These are phyloP conservation scores for Suhomyces panamericanus DNA, from an alignment of 1,139 yeast genomes.

Conservation along the genomic window DNA sequence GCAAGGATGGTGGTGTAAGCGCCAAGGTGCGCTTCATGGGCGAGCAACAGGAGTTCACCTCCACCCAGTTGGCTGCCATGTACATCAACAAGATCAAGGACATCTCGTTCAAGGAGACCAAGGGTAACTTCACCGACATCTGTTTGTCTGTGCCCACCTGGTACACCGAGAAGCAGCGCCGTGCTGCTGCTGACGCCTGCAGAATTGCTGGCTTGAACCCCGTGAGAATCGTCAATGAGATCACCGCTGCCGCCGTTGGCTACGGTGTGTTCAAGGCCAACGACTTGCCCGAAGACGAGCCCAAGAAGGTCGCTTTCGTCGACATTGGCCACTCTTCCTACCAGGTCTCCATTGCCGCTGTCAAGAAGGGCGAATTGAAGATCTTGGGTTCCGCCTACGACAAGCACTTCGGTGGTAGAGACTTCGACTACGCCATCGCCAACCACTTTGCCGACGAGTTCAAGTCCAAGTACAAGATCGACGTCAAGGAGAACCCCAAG, in stretches of 20 bases:
- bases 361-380: conserved; percentile 95
- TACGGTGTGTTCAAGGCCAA: conserved; percentile 98
- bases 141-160: conserved; percentile 95
- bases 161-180: conserved; percentile 96
- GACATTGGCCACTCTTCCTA: conserved; percentile 97
- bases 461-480: conserved; percentile 88
- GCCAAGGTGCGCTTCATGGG: conserved; percentile 85
- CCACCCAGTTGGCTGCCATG: conserved; percentile 93
- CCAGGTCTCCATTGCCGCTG: conserved; percentile 86
- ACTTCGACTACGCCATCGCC: conserved; percentile 90
- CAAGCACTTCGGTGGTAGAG: conserved; percentile 98
- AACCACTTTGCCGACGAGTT: conserved; percentile 94
- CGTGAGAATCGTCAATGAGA: conserved; percentile 94
- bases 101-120: conserved; percentile 79
- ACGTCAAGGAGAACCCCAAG: conserved; percentile 86
- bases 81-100: conserved; percentile 87
- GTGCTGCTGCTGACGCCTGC: conserved; percentile 95
- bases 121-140: conserved; percentile 78
- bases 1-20: conserved; percentile 72
- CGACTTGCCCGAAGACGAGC: conserved; percentile 89
- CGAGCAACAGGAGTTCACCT: conserved; percentile 73
- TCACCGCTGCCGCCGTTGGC: conserved; percentile 98
- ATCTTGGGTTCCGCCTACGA: conserved; percentile 89
- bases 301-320: conserved; percentile 86
- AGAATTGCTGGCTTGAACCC: conserved; percentile 96